Base-by-base conservation (phyloP, 306 rosid genomes). In the Dryas alaskensis region DNA sequence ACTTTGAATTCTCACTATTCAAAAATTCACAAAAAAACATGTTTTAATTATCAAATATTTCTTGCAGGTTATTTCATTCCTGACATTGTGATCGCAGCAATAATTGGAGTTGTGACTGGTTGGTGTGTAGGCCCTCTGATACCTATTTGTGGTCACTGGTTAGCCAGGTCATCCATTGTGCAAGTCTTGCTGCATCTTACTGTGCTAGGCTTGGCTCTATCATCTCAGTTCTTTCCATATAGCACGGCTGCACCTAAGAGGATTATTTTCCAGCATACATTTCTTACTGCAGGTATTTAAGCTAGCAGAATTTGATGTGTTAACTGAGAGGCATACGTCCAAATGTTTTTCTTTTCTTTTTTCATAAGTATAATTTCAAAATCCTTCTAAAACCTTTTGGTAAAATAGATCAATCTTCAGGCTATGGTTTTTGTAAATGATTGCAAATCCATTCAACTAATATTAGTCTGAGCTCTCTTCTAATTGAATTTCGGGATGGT, bases 151-250 rank as follows among this genome's bases (percentile, higher is more conserved):
- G 89, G 96, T 69, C 85, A 31, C 79, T 92, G 96, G 97, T 75
- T 95, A 73, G 92, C 96, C 58, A 89, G 89, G 73, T 80, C 91
- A 51, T 92, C 96, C 64, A 82, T 95, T 86, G 51, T 95, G 86
- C 89, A 83, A 57, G 78, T 92, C 81, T 77, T 92, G 81, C 76
- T 92, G 71, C 97, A 95, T 79, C 83, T 95, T 73, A 92, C 74
- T 70, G 87, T 92, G 67, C 72, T 84, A 78, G 88, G 84, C 60
- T 73, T 90, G 86, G 99, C 99, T 16, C 53, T 95, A 71, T 88
- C 99, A 59, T 87, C 93, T 19, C 99, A 92, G 78, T 88, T 95
- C 85, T 95, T 95, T 80, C 99, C 99, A 62, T 95, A 95, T 76
- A 83, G 93, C 76, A 69, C 14, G 17, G 86, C 82, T 50, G 98